Percentiles rank a stretch among this genome's conserved stretches.
These are phyloP conservation scores for Mortierella sp. DNA, from an alignment of 371 early-diverging fungal species.

Conservation along the genomic window DNA sequence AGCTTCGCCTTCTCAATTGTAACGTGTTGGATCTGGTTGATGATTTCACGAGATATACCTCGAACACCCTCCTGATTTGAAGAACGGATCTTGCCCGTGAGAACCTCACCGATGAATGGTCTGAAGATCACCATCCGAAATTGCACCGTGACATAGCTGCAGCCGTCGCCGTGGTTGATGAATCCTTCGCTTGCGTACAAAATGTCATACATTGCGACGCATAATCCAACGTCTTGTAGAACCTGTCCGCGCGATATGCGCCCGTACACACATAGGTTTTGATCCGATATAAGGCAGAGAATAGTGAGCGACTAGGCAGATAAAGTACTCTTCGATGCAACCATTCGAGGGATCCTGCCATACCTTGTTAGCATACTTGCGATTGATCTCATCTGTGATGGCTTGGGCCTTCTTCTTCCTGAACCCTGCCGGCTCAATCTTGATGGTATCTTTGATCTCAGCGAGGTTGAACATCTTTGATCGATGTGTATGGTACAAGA, in stretches of 20 bases:
- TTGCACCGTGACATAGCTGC: slow-evolving; percentile 78
- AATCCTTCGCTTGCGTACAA: slow-evolving; percentile 81
- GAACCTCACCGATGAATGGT: slow-evolving; percentile 89
- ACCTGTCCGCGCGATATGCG: slow-evolving; percentile 57
- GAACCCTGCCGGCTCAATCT: slow-evolving; percentile 84
- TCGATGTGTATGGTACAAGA: background rate
- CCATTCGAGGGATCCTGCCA: too few species aligned
- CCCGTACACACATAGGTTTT: background rate
- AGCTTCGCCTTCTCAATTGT: too few species aligned
- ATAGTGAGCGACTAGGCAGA: too few species aligned
- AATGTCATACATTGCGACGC: slow-evolving; percentile 87
- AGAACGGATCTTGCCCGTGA: slow-evolving; percentile 82
- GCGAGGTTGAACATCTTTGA: slow-evolving; percentile 85
- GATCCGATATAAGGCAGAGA: background rate
- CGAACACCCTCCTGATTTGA: slow-evolving; percentile 75
- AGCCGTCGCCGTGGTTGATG: slow-evolving; percentile 86
- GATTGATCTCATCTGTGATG: slow-evolving; percentile 88
- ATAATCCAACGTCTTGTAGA: slow-evolving; percentile 91
- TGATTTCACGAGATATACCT: slow-evolving; percentile 57
- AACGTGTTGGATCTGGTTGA: too few species aligned
- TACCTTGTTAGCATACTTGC: slow-evolving; percentile 93
- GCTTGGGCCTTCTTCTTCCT: slow-evolving; percentile 77
- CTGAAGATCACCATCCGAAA: slow-evolving; percentile 92
- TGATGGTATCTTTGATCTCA: slow-evolving; percentile 84
- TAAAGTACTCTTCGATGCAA: too few species aligned